phyloP scores from a whole-genome alignment of 2,329 filamentous ascomycete genomes.

The Trichoderma sp. region DNA sequence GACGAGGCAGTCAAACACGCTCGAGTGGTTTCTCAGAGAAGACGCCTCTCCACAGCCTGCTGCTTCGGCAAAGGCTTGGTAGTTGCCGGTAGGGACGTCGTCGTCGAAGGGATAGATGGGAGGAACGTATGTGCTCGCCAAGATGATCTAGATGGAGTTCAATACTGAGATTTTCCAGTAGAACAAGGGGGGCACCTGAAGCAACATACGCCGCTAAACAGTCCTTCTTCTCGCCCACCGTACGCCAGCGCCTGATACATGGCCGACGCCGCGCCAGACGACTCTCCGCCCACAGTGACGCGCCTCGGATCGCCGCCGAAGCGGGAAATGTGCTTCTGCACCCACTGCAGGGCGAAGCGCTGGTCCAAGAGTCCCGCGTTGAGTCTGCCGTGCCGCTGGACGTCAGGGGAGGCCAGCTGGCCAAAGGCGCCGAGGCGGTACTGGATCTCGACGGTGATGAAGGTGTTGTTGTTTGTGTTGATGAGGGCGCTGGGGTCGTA shows the following conservation, averaged over 20 bases:
- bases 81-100: conserved; percentile 37
- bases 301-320: conserved; percentile 56
- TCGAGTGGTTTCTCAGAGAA: conserved; percentile 28
- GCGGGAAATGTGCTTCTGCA: conserved; percentile 51
- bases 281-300: conserved; percentile 58
- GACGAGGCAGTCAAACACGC: conserved; percentile 42
- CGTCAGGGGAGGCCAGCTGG: conserved; percentile 49
- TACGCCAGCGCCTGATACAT: conserved; percentile 52
- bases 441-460: conserved; percentile 46
- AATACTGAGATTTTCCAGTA: no score
- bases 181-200: no score
- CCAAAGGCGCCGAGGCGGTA: conserved; percentile 48
- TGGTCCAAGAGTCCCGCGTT: conserved; percentile 58
- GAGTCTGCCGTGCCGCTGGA: conserved; percentile 42
- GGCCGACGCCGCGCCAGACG: conserved; percentile 55
- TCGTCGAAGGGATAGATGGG: conserved; percentile 52
- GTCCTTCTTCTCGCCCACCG: conserved; percentile 43
- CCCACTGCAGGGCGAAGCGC: conserved; percentile 55
- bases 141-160: conserved; percentile 33
- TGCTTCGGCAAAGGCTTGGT: conserved; percentile 40
- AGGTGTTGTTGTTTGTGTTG: conserved; percentile 38
- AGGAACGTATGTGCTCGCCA: conserved; percentile 53
- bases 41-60: conserved; percentile 37
- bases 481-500: conserved; percentile 34
- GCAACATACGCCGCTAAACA: conserved; percentile 49